Percentiles rank a stretch among this genome's conserved stretches.
Evolutionary conservation across 2,329 filamentous ascomycete species (phyloP).

Genomic region (Scedosporium aurantiacum): DNA sequence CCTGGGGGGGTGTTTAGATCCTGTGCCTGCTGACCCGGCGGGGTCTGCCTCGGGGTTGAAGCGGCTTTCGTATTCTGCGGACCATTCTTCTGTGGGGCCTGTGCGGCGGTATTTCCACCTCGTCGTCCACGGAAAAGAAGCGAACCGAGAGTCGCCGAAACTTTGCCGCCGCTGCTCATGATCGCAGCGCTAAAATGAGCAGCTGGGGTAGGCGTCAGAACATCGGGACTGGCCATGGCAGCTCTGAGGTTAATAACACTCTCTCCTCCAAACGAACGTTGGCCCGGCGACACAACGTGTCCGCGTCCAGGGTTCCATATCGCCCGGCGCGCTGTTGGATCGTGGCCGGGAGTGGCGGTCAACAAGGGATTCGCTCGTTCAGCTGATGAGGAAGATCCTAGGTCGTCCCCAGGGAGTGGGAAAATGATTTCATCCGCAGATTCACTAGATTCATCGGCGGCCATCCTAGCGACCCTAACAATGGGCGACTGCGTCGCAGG

Average conservation of each 20-base stretch:
- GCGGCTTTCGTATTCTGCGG: no score
- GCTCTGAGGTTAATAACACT: background rate
- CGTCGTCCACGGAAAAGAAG: background rate
- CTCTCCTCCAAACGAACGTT: background rate
- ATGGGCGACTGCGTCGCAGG: background rate
- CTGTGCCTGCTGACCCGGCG: background rate
- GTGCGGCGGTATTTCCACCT: no score
- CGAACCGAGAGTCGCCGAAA: background rate
- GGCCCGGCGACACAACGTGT: background rate
- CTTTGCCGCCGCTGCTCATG: background rate
- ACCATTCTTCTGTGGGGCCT: no score
- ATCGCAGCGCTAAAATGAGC: background rate
- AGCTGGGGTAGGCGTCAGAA: background rate
- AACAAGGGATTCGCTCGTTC: background rate
- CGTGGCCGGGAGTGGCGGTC: background rate
- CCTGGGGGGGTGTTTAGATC: background rate
- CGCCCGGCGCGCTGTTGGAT: background rate
- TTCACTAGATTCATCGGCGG: no score
- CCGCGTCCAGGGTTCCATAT: background rate
- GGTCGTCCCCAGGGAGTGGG: no score
- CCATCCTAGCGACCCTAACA: background rate
- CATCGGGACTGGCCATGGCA: background rate
- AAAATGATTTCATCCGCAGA: no score
- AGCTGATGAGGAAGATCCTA: background rate
- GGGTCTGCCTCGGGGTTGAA: background rate